Percentiles rank a stretch among this genome's conserved stretches.
These are phyloP conservation scores for Ceratonia siliqua DNA, from an alignment of 306 rosid genomes.

Conservation along the genomic window DNA sequence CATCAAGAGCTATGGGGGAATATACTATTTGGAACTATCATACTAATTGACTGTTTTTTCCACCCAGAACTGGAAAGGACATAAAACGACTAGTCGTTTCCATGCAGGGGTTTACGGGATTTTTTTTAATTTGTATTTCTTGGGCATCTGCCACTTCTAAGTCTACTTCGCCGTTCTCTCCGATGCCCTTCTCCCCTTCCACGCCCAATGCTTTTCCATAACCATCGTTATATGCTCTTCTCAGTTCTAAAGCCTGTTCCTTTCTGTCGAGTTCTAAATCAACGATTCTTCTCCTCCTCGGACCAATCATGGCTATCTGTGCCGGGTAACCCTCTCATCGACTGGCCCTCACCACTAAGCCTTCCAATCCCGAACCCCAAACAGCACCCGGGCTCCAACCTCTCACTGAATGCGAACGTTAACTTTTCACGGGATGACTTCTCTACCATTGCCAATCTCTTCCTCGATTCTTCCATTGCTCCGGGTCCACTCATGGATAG, in stretches of 20 bases:
- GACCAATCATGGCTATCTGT: constrained; percentile 56
- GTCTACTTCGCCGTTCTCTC: too few relatives aligned
- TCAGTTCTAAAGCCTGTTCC: constrained; percentile 36
- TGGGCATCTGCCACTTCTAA: neutral
- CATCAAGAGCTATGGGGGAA: too few relatives aligned
- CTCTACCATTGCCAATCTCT: constrained; percentile 51
- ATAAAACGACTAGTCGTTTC: too few relatives aligned
- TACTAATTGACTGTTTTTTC: too few relatives aligned
- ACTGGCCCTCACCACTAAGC: constrained; percentile 49
- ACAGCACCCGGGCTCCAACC: neutral
- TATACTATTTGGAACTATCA: too few relatives aligned
- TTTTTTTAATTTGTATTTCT: too few relatives aligned
- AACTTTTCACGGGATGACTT: constrained; percentile 39
- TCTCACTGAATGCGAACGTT: neutral
- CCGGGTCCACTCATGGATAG: constrained; percentile 56
- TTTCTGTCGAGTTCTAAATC: constrained; percentile 1
- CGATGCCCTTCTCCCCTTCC: neutral
- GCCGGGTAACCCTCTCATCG: constrained; percentile 60
- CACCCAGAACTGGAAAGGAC: too few relatives aligned
- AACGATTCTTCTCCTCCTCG: constrained; percentile 45
- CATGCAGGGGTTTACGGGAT: too few relatives aligned
- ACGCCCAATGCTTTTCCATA: constrained; percentile 34
- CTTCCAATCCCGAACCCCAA: constrained; percentile 27
- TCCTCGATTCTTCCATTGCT: constrained; percentile 47
- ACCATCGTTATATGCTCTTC: constrained; percentile 21